phyloP scores from a whole-genome alignment of 495 filamentous ascomycete genomes.

The Stereocaulon alpinum region DNA sequence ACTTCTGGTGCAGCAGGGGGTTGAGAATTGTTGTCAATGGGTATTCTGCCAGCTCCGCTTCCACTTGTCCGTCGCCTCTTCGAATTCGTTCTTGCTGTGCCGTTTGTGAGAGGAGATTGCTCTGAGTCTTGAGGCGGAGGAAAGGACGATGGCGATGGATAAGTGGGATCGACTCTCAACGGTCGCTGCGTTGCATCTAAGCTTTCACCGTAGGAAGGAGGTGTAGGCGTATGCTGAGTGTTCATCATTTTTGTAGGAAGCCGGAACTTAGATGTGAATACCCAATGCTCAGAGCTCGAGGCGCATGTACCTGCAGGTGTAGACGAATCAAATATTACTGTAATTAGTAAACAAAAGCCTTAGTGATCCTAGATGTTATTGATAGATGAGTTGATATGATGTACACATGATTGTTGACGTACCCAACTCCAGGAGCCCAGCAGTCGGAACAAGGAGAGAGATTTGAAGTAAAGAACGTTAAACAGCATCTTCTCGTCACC shows the following conservation, averaged over 20 bases:
- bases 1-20: constrained; percentile 47
- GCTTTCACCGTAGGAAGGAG: neutral
- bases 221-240: neutral
- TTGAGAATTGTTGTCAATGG: constrained; percentile 15
- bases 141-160: constrained; percentile 17
- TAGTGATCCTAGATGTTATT: neutral
- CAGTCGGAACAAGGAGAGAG: neutral
- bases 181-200: constrained; percentile 8
- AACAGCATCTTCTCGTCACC: neutral
- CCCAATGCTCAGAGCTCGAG: neutral
- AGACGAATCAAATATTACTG: neutral
- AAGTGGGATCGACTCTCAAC: constrained; percentile 13
- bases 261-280: neutral
- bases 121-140: constrained; percentile 12
- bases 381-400: neutral
- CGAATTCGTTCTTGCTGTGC: constrained; percentile 30
- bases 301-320: neutral
- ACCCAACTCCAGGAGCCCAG: neutral
- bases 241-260: neutral
- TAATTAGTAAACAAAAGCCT: neutral
- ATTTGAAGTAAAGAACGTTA: neutral
- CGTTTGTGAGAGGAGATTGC: constrained; percentile 28
- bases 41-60: constrained; percentile 21
- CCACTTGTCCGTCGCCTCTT: constrained; percentile 29
- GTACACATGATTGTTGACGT: neutral